A percentile compares a stretch with the other conserved stretches of the same genome.
Conservation (phyloP, 306 rosid genomes). For the Styphnolobium japonicum region DNA sequence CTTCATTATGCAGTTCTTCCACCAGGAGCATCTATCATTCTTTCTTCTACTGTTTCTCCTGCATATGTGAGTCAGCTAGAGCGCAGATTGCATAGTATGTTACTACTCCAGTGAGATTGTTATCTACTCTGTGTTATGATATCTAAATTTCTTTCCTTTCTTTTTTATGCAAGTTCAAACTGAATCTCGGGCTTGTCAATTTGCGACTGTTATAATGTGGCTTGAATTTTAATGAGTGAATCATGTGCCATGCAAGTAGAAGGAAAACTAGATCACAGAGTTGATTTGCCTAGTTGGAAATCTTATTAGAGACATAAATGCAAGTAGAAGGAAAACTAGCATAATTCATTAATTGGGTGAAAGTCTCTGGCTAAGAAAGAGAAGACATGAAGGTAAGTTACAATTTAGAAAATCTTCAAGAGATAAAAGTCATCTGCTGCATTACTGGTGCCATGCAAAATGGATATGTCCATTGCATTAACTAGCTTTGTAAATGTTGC, state of each 20-base stretch:
- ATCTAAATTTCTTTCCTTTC: constrained; percentile 7
- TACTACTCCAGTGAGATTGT: constrained; percentile 22
- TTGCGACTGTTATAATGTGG: not conserved
- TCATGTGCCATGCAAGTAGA: not conserved
- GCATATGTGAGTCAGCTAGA: constrained; percentile 83
- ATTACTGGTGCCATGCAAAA: not conserved
- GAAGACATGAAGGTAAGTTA: not conserved
- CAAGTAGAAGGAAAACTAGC: not conserved
- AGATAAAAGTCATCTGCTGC: not conserved
- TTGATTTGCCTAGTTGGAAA: constrained; percentile 5
- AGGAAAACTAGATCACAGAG: not conserved
- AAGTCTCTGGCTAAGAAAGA: constrained; percentile 12
- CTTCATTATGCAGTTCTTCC: constrained; percentile 62
- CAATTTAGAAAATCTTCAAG: not conserved
- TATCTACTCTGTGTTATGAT: constrained; percentile 13
- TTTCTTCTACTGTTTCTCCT: constrained; percentile 96
- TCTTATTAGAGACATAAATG: not conserved
- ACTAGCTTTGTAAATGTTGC: too few species aligned
- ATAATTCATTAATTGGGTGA: not conserved
- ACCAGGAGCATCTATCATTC: constrained; percentile 72
- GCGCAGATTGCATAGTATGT: constrained; percentile 70
- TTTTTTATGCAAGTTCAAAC: constrained; percentile 6
- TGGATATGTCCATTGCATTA: not conserved
- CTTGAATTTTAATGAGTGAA: not conserved
- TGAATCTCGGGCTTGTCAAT: constrained; percentile 7